Percentiles rank a stretch among this genome's conserved stretches.
Conservation (phyloP, 2,329 filamentous ascomycete species). For the Phaeosphaeriaceae sp. region DNA sequence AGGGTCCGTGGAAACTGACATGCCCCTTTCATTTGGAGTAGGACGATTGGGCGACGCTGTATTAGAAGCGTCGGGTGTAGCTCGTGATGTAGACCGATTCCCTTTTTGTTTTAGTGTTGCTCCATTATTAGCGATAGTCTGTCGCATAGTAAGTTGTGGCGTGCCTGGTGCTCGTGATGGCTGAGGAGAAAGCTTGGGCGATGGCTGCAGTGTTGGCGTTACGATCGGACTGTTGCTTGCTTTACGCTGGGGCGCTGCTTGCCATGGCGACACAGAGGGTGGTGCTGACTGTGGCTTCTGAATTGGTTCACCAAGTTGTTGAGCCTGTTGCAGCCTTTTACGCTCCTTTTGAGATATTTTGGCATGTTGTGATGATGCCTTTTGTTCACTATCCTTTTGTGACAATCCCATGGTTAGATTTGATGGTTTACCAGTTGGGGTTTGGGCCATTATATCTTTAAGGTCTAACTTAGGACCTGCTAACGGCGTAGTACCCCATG, state of each 20-base stretch:
- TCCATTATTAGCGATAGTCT: slow-evolving; percentile 58
- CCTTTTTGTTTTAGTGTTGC: slow-evolving; percentile 34
- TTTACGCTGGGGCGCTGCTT: slow-evolving; percentile 40
- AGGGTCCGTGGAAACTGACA: slow-evolving; percentile 43
- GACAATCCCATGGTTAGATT: slow-evolving; percentile 61
- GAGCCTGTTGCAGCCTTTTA: slow-evolving; percentile 63
- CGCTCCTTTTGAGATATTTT: slow-evolving; percentile 92
- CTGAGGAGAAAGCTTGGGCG: slow-evolving; percentile 22
- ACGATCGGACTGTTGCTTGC: slow-evolving; percentile 29
- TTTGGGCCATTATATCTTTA: slow-evolving; percentile 75
- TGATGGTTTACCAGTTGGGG: slow-evolving; percentile 58
- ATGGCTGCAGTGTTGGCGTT: slow-evolving; percentile 9
- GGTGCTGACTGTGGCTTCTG: slow-evolving; percentile 39
- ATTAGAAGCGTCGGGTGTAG: slow-evolving; percentile 15
- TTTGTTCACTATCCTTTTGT: slow-evolving; percentile 49
- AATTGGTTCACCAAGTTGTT: slow-evolving; percentile 39
- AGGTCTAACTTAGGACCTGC: slow-evolving; percentile 72
- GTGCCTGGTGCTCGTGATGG: slow-evolving; percentile 41
- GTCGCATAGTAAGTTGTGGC: slow-evolving; percentile 65
- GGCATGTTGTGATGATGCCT: slow-evolving; percentile 47
- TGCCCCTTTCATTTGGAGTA: slow-evolving; percentile 38
- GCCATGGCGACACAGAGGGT: slow-evolving; percentile 44
- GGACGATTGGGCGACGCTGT: slow-evolving; percentile 35
- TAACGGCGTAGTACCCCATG: slow-evolving; percentile 63
- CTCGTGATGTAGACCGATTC: slow-evolving; percentile 21